A percentile compares a stretch with the other conserved stretches of the same genome.
phyloP scores from a whole-genome alignment of 352 stramenopile species.

The Globisporangium cystogenes region DNA sequence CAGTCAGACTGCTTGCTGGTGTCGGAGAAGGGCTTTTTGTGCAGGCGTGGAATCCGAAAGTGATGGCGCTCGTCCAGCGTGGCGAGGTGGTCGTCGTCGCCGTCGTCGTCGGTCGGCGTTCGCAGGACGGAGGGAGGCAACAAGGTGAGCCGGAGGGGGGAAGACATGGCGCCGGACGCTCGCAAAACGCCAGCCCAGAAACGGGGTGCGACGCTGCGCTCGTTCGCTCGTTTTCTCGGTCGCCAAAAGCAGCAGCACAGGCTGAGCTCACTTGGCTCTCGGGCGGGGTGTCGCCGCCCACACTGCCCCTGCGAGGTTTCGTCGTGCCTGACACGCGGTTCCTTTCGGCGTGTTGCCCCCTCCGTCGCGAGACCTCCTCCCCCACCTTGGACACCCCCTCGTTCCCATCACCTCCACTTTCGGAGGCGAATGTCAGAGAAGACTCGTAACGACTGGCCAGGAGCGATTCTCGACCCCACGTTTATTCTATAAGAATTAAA shows the following conservation, averaged over 20 bases:
- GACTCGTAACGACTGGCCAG: conserved; percentile 6
- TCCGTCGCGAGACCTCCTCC: neutral
- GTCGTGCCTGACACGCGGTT: conserved; percentile 13
- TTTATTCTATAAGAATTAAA: too few species aligned
- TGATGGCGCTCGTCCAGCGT: conserved; percentile 13
- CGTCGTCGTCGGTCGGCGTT: too few species aligned
- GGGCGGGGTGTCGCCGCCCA: too few species aligned
- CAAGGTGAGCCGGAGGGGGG: neutral
- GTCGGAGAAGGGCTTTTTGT: neutral
- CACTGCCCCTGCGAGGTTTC: conserved; percentile 1
- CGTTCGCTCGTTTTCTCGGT: neutral
- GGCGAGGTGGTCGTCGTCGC: neutral
- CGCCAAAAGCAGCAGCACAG: too few species aligned
- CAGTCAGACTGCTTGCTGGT: neutral
- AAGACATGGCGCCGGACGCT: neutral
- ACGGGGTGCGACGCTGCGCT: neutral
- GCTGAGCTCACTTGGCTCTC: too few species aligned
- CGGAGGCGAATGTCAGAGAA: too few species aligned
- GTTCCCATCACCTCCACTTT: neutral
- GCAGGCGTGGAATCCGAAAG: conserved; percentile 17
- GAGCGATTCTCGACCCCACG: conserved; percentile 2
- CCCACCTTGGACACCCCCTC: neutral
- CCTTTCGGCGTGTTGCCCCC: conserved; percentile 13
- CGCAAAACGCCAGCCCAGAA: conserved; percentile 9
- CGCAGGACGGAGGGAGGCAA: neutral